Evolutionary conservation across 1,284 basidiomycete species (phyloP).

Genomic region (Marasmius sp.): DNA sequence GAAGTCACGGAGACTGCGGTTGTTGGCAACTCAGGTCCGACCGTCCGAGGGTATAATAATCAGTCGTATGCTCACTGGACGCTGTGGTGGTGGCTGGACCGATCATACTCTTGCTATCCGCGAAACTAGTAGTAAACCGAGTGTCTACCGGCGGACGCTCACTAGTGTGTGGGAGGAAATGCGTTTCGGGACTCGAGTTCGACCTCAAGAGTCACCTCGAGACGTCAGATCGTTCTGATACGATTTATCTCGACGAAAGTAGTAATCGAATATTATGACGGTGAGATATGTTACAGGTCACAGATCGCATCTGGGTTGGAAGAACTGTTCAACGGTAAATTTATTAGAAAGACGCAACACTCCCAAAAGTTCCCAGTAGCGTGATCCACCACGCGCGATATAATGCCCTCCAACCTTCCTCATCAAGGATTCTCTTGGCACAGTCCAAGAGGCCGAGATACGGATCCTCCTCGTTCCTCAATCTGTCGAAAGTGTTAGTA

Average conservation of each 20-base stretch:
- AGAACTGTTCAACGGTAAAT: background rate
- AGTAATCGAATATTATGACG: background rate
- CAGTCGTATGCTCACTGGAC: too few relatives aligned
- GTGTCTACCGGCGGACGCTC: too few relatives aligned
- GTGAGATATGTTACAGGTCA: background rate
- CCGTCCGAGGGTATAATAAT: too few relatives aligned
- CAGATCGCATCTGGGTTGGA: background rate
- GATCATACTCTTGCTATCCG: too few relatives aligned
- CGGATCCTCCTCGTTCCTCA: slow-evolving; percentile 85
- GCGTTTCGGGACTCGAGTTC: too few relatives aligned
- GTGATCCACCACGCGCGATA: slow-evolving; percentile 91
- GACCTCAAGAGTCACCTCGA: too few relatives aligned
- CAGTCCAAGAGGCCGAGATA: slow-evolving; percentile 81
- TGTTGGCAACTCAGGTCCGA: too few relatives aligned
- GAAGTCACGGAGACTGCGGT: too few relatives aligned
- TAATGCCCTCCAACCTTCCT: slow-evolving; percentile 78
- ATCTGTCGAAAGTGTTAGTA: slow-evolving; percentile 32
- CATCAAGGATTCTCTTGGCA: slow-evolving; percentile 75
- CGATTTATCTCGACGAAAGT: background rate
- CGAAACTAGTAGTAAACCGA: too few relatives aligned
- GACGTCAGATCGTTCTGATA: background rate
- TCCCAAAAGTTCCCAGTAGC: slow-evolving; percentile 61
- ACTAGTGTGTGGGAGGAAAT: too few relatives aligned
- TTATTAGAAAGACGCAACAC: slow-evolving; percentile 48
- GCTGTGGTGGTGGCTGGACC: too few relatives aligned